Evolutionary conservation across 805 yeast species (phyloP), one percentile per base, ranked within the genome.

Genomic region (Ogataea populi-albae): DNA sequence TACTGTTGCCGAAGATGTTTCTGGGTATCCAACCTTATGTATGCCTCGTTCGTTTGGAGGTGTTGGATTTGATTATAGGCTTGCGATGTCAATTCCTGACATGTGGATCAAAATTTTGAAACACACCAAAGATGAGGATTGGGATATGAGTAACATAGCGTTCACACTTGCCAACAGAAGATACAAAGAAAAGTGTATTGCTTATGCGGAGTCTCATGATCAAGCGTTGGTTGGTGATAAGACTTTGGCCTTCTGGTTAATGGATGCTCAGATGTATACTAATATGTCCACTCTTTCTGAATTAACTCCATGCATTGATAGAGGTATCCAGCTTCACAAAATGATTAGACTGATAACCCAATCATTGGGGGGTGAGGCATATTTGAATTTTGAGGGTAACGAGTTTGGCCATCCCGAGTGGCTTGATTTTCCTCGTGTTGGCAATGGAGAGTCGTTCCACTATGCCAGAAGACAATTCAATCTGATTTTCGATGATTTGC

Each of bases 351-450:
- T 93, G 37, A 51, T 89, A 16, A 91, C 98, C 1, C 89, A 86
- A 51, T 68, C 89, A 1, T 68, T 91, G n/a, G 98, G 98, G 30
- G 98, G 98, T 38, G 98, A 91, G 62, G 96, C 95, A 0, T 91
- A 91, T 56, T 73, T 91, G 56, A 91, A 89, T 59, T 91, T 91
- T 59, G 97, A 91, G 68, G 98, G 98, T 39, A 91, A 91, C 55
- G 98, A 91, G 64, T 91, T 93, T 65, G 98, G 98, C 12, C 98
- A 91, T 54, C 98, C 98, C 3, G 98, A 91, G 59, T 91, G 98
- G 98, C 74, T 93, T 34, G 98, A 91, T 62, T 93, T 91, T 71
- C 98, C 98, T 10, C 79, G 96, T 53, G 81, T 47, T 19, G 96
- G 96, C 23, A 93, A 91, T 62, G 73, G 73, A 18, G 88, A 87